These are phyloP conservation scores for Zea luxurians DNA, from an alignment of 176 grass and related monocot species.

Conservation along the genomic window DNA sequence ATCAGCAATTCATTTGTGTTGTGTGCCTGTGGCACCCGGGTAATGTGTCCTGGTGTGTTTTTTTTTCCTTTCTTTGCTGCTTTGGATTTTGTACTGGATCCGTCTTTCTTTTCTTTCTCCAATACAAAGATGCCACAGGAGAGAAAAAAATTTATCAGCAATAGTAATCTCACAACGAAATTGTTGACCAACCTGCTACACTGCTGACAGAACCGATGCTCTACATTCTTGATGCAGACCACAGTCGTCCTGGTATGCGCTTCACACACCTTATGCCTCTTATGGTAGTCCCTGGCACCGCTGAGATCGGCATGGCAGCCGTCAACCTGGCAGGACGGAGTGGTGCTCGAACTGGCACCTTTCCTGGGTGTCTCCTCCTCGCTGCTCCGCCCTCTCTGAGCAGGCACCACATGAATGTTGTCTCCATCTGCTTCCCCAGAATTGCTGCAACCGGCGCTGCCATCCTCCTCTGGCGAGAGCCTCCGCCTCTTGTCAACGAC, in stretches of 20 bases:
- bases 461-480: slow-evolving; percentile 44
- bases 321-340: slow-evolving; percentile 68
- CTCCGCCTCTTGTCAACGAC: slow-evolving; percentile 58
- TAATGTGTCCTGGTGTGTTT: not conserved
- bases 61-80: not conserved
- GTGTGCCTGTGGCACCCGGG: not conserved
- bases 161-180: slow-evolving; percentile 30
- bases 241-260: slow-evolving; percentile 57
- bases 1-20: not conserved
- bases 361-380: slow-evolving; percentile 33
- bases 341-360: slow-evolving; percentile 32
- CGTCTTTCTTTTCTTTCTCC: not conserved
- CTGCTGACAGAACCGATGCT: slow-evolving; percentile 88
- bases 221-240: slow-evolving; percentile 42
- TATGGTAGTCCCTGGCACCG: slow-evolving; percentile 72
- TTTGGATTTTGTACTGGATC: not conserved
- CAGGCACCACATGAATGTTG: not conserved
- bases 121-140: not conserved
- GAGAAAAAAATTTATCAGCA: not conserved
- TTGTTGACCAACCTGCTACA: slow-evolving; percentile 72
- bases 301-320: slow-evolving; percentile 54
- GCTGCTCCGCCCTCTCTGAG: slow-evolving; percentile 31
- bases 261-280: slow-evolving; percentile 81
- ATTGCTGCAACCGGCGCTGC: slow-evolving; percentile 34
- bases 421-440: slow-evolving; percentile 4